A percentile compares a stretch with the other conserved stretches of the same genome.
phyloP scores from a whole-genome alignment of 169 alveolate genomes.

The Eimeria maxima region DNA sequence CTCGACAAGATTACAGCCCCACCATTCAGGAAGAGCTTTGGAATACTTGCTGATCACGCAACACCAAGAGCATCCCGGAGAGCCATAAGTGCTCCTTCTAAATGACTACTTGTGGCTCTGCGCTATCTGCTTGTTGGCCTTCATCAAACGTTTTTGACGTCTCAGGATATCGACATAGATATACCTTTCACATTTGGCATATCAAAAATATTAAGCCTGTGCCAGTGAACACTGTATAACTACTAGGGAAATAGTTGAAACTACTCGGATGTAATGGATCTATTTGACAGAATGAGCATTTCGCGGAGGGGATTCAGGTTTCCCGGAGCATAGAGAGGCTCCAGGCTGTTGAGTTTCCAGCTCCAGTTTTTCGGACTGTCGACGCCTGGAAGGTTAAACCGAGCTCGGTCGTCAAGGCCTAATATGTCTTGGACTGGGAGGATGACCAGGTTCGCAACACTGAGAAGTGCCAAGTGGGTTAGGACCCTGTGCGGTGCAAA shows the following conservation, averaged over 20 bases:
- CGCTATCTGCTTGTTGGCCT: background rate
- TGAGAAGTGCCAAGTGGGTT: conserved; percentile 67
- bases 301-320: conserved; percentile 53
- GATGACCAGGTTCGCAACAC: conserved; percentile 76
- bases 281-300: conserved; percentile 42
- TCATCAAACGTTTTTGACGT: background rate
- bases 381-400: conserved; percentile 80
- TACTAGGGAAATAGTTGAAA: background rate
- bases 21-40: background rate
- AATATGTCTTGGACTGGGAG: conserved; percentile 79
- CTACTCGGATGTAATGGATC: background rate
- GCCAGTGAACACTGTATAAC: background rate
- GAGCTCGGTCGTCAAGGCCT: conserved; percentile 65
- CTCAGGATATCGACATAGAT: background rate
- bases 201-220: background rate
- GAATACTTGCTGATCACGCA: background rate
- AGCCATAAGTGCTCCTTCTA: background rate
- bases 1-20: background rate
- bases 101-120: background rate
- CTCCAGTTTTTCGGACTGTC: conserved; percentile 78
- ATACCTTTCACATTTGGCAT: background rate
- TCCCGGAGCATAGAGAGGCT: conserved; percentile 31
- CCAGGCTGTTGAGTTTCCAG: conserved; percentile 78
- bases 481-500: conserved; percentile 49
- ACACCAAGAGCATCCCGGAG: background rate